Percentiles rank a stretch among this genome's conserved stretches.
phyloP scores from a whole-genome alignment of 2,329 filamentous ascomycete species.

The Beauveria rudraprayagi region DNA sequence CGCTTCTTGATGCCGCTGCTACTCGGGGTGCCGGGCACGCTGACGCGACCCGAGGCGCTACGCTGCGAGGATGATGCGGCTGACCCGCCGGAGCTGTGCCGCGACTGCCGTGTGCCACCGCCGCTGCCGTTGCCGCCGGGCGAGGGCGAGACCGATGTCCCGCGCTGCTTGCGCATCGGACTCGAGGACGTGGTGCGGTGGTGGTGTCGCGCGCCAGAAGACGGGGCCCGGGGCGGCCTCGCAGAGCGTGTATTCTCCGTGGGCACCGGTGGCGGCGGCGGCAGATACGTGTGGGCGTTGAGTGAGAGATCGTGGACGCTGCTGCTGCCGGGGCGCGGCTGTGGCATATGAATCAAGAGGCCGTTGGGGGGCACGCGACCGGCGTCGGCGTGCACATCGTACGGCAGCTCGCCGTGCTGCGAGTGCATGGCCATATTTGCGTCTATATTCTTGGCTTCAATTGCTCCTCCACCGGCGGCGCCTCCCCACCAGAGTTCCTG shows the following conservation, averaged over 20 bases:
- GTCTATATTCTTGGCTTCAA: slow-evolving; percentile 25
- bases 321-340: slow-evolving; percentile 27
- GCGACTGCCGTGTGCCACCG: slow-evolving; percentile 20
- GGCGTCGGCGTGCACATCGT: slow-evolving; percentile 2
- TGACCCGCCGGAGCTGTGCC: slow-evolving; percentile 33
- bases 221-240: slow-evolving; percentile 44
- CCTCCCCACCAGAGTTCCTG: slow-evolving; percentile 23
- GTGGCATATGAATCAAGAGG: slow-evolving; percentile 49
- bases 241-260: slow-evolving; percentile 18
- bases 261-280: slow-evolving; percentile 22
- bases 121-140: slow-evolving; percentile 8
- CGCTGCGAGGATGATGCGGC: slow-evolving; percentile 22
- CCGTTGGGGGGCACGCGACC: slow-evolving; percentile 20
- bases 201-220: slow-evolving; percentile 39
- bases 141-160: slow-evolving; percentile 30
- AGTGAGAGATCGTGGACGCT: slow-evolving; percentile 27
- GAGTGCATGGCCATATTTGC: slow-evolving; percentile 21
- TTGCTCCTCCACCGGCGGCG: slow-evolving; percentile 18
- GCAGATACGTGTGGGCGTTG: slow-evolving; percentile 28
- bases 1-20: slow-evolving; percentile 28
- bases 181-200: slow-evolving; percentile 33
- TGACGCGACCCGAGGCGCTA: slow-evolving; percentile 28
- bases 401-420: slow-evolving; percentile 11
- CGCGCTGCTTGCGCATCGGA: slow-evolving; percentile 35
- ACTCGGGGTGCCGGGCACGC: slow-evolving; percentile 31